These are phyloP conservation scores for Trebouxiophyceae sp. DNA, from an alignment of 163 green algal genomes.

Conservation along the genomic window DNA sequence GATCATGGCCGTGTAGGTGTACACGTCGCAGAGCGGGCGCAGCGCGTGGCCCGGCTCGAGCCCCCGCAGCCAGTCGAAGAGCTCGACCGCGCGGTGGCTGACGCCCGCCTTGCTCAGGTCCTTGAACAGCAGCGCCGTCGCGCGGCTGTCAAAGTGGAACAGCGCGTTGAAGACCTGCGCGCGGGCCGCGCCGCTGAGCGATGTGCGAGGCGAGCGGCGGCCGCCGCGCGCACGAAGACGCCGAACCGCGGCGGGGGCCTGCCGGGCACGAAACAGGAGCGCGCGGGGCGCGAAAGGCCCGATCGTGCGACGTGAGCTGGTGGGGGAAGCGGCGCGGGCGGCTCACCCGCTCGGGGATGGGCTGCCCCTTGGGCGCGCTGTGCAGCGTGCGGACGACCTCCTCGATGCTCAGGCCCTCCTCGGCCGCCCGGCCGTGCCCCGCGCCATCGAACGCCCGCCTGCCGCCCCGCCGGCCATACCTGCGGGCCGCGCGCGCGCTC, in stretches of 20 bases:
- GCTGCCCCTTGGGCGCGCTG: conserved; percentile 34
- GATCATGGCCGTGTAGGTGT: conserved; percentile 51
- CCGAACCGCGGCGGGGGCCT: no score
- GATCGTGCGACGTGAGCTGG: no score
- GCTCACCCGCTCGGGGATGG: conserved; percentile 27
- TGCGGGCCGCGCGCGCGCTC: background rate
- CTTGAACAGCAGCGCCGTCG: conserved; percentile 72
- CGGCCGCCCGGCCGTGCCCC: background rate
- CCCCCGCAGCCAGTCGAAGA: conserved; percentile 76
- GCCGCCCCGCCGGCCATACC: background rate
- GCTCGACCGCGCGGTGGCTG: conserved; percentile 28
- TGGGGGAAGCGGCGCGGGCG: no score
- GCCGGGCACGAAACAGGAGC: no score
- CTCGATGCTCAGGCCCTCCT: conserved; percentile 45
- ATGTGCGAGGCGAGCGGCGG: background rate
- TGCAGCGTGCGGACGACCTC: conserved; percentile 52
- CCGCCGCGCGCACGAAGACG: background rate
- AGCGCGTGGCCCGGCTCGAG: conserved; percentile 29
- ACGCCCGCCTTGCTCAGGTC: conserved; percentile 60
- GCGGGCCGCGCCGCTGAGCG: background rate
- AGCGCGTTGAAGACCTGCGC: conserved; percentile 35
- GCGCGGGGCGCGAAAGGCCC: no score
- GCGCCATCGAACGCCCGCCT: background rate
- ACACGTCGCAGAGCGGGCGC: conserved; percentile 36
- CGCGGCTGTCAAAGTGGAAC: conserved; percentile 64